Percentiles rank a stretch among this genome's conserved stretches.
Conservation (phyloP, 2,329 filamentous ascomycete genomes). For the Trichoderma cornu-damae region DNA sequence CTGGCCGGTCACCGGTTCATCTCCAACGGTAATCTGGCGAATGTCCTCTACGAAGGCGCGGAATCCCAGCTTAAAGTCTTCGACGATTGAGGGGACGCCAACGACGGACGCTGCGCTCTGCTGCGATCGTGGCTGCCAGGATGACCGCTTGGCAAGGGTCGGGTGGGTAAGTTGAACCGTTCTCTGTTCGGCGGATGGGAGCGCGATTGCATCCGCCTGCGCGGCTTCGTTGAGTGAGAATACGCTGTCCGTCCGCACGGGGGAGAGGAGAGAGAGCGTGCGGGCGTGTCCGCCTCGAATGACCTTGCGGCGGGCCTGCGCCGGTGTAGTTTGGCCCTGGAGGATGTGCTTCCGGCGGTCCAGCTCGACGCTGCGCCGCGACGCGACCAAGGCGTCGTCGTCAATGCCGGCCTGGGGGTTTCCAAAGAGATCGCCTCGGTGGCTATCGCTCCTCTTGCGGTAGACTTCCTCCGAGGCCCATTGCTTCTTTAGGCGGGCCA, state of each 20-base stretch:
- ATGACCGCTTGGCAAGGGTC: slow-evolving; percentile 50
- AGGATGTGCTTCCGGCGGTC: slow-evolving; percentile 69
- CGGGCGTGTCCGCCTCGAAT: slow-evolving; percentile 63
- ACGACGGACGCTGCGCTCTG: slow-evolving; percentile 35
- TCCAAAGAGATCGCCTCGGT: slow-evolving; percentile 14
- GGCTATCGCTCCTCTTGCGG: slow-evolving; percentile 59
- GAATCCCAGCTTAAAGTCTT: slow-evolving; percentile 82
- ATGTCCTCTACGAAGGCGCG: slow-evolving; percentile 96
- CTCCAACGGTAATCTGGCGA: slow-evolving; percentile 89
- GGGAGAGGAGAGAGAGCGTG: slow-evolving; percentile 77
- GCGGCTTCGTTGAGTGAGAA: slow-evolving; percentile 42
- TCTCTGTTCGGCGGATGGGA: slow-evolving; percentile 30
- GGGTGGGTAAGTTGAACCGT: slow-evolving; percentile 36
- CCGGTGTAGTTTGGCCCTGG: slow-evolving; percentile 41
- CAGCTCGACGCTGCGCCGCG: slow-evolving; percentile 53
- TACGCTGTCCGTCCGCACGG: slow-evolving; percentile 42
- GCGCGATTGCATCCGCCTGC: slow-evolving; percentile 26
- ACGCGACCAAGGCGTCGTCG: slow-evolving; percentile 31
- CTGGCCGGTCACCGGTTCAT: slow-evolving; percentile 68
- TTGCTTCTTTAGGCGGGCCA: slow-evolving; percentile 72
- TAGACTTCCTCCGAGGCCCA: slow-evolving; percentile 74
- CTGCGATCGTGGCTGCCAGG: slow-evolving; percentile 52
- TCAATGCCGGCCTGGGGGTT: slow-evolving; percentile 20
- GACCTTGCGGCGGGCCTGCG: slow-evolving; percentile 51
- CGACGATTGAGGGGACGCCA: slow-evolving; percentile 69